Base-by-base conservation (phyloP, 1,284 basidiomycete species). In the Ustilago hordei region DNA sequence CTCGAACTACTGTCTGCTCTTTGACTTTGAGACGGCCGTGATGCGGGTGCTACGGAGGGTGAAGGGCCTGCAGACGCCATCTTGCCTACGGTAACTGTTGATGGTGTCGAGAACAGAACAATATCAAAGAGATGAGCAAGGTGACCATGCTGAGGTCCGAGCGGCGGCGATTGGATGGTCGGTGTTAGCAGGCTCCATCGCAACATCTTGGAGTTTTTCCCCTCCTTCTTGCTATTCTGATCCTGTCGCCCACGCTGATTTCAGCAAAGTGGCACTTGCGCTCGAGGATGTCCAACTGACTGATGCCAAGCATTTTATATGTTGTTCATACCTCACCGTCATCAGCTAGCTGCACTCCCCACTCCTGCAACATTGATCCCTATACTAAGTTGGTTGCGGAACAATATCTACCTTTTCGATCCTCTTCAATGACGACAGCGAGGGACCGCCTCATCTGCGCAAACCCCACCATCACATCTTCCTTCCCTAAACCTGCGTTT, bases 61-160 rank as follows among this genome's bases (percentile, higher is more conserved):
- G 68, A 34, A 8, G 62, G 4, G 13, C 48, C 47, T 59, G 43
- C 32, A 8, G 63, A 65, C 8, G 63, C 35, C 59, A 65, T 62
- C 6, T 4, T 64, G 17, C 32, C 4, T 19, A n/a, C 13, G 34
- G 34, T 15, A 35, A 23, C 8, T 55, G 54, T n/a, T 36, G 56
- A n/a, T 58, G 56, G 43, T 58, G 56, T 41, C 36, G 43, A 8
- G 7, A 32, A 32, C 6, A 31, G 31, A 8, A 32, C 13, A 31
- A 17, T 12, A 31, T 31, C 28, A 50, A 50, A 50, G 4, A 28
- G 13, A n/a, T 31, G 43, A 45, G n/a, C 36, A 13, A 45, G 13
- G n/a, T 19, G n/a, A 45, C n/a, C 2, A 50, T 28, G 7, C n/a
- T 45, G 9, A 45, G 48, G 48, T 50, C 48, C 48, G 48, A 50